Evolutionary conservation across 2,329 filamentous ascomycete species (phyloP).

Genomic region (Cladosporium sp.): DNA sequence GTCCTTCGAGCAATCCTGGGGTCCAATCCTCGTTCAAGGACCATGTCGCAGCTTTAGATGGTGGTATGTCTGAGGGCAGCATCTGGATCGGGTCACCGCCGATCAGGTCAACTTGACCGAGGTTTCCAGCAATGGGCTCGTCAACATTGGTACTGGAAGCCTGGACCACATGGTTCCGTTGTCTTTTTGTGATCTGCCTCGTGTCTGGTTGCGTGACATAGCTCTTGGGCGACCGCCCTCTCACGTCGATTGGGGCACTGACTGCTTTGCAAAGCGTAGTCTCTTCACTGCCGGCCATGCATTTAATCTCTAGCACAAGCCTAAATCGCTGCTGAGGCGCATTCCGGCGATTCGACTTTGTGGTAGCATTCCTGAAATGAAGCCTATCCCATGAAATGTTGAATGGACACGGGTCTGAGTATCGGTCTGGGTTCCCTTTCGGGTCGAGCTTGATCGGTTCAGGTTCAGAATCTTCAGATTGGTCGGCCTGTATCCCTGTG

Average conservation of each 20-base stretch:
- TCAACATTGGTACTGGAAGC: not conserved
- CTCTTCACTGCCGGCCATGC: not conserved
- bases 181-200: not conserved
- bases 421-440: not conserved
- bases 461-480: not conserved
- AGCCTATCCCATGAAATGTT: not conserved
- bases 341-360: not conserved
- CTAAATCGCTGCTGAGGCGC: not conserved
- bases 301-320: not conserved
- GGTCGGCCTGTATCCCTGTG: not conserved
- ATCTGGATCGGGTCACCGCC: no score
- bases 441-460: not conserved
- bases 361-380: not conserved
- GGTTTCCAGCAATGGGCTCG: no score
- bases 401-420: not conserved
- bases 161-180: not conserved
- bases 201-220: not conserved
- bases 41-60: no score
- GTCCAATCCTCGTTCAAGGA: not conserved
- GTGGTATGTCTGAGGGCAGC: no score
- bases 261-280: not conserved
- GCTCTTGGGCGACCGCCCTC: not conserved
- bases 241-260: not conserved
- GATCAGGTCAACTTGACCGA: no score
- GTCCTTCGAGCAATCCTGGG: not conserved